Percentiles rank a stretch among this genome's conserved stretches.
These are phyloP conservation scores for Excoecaria agallocha DNA, from an alignment of 345 rosid species.

Conservation along the genomic window DNA sequence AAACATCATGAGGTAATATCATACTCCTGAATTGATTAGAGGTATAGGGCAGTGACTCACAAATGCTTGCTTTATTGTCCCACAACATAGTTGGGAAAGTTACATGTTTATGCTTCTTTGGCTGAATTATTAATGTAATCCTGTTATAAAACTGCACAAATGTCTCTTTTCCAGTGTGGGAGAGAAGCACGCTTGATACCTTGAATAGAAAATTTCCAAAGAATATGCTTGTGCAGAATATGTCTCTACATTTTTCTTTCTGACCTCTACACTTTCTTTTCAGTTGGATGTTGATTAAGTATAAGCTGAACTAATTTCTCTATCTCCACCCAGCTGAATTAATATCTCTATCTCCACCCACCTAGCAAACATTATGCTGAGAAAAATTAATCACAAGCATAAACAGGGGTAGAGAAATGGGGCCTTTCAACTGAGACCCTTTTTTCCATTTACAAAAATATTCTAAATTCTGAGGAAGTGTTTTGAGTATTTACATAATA, in stretches of 20 bases:
- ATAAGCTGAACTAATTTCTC: too few relatives aligned
- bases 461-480: neutral
- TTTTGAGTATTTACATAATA: neutral
- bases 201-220: too few relatives aligned
- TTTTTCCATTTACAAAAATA: neutral
- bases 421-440: neutral
- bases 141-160: neutral
- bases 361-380: too few relatives aligned
- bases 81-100: neutral
- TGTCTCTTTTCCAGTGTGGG: neutral
- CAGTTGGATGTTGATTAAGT: too few relatives aligned
- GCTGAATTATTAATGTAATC: neutral
- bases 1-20: conserved; percentile 74
- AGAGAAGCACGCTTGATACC: neutral
- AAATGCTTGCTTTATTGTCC: neutral
- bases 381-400: too few relatives aligned
- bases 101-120: neutral
- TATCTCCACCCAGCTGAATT: too few relatives aligned
- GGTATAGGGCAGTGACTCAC: neutral
- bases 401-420: neutral
- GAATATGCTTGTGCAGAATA: too few relatives aligned
- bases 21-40: neutral
- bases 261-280: too few relatives aligned
- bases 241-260: too few relatives aligned
- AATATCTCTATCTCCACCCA: too few relatives aligned